Base-by-base conservation (phyloP, 2,329 filamentous ascomycete genomes). In the Fonsecaea multimorphosa region DNA sequence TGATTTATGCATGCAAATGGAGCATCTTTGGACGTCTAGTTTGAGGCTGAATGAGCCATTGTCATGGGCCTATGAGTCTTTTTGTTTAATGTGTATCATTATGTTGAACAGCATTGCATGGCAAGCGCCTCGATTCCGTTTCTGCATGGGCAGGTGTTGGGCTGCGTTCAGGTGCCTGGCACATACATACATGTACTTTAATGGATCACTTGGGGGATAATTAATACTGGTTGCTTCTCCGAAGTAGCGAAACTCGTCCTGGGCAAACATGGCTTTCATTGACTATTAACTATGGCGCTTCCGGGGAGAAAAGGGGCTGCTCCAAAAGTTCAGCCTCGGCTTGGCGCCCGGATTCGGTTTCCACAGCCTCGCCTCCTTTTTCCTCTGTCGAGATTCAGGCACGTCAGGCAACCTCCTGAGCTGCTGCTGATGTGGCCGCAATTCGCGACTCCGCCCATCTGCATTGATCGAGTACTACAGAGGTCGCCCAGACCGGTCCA, bases 51-150 rank as follows among this genome's bases (percentile, higher is more conserved):
- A 58, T 49, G 38, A 49, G 56, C 56, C 36, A 58, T 49, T 49
- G 56, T n/a, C n/a, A 27, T 22, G 40, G 36, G 56, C 27, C n/a
- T 46, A 58, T 49, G 56, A 19, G n/a, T 49, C n/a, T 58, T 38
- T 58, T 44, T 44, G 44, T 58, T 24, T 58, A 58, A 58, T 34
- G 36, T 49, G 36, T 58, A 58, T 58, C 56, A 58, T 49, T 49
- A 49, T 49, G 27, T 22, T 49, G 16, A 49, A 49, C 44, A 38
- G 36, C 44, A n/a, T 31, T 29, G 38, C 56, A 58, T 49, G 34
- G 32, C 56, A 12, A 58, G 56, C 36, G 29, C 24, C 12, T 58
- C 16, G 11, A 24, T 22, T 34, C 8, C 16, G 56, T 32, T 58
- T 27, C 31, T 49, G 27, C 56, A 27, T 32, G 31, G 16, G 36